Evolutionary conservation across 2,329 filamentous ascomycete genomes (phyloP).

Genomic region (Dothideomycetes sp.): DNA sequence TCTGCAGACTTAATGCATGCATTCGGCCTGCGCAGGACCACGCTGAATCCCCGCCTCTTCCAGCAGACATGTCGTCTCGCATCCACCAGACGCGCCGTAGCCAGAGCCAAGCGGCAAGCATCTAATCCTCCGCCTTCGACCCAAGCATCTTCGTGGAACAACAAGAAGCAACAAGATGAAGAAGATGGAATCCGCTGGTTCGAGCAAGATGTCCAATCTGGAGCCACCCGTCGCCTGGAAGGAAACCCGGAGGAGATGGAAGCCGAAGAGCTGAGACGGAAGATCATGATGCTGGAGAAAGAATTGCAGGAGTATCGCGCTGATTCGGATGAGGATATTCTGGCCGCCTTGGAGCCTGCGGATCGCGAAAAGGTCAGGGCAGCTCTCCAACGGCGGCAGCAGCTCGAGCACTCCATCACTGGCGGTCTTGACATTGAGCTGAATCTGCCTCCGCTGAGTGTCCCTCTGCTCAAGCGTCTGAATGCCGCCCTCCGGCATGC

Average conservation of each 20-base stretch:
- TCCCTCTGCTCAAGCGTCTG: constrained; percentile 14
- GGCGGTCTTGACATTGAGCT: constrained; percentile 13
- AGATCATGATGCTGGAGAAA: constrained; percentile 16
- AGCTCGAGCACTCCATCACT: constrained; percentile 1
- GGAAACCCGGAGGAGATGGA: constrained; percentile 17
- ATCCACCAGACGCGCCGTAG: constrained; percentile 9
- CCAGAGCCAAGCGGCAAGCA: neutral
- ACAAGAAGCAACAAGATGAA: constrained; percentile 7
- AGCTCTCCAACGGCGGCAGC: constrained; percentile 10
- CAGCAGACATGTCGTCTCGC: constrained; percentile 17
- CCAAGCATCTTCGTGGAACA: neutral
- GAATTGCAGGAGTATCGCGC: constrained; percentile 15
- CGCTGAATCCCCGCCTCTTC: constrained; percentile 15
- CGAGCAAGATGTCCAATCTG: constrained; percentile 17
- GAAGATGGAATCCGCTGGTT: constrained; percentile 15
- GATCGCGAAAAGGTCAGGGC: constrained; percentile 14
- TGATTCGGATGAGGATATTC: constrained; percentile 14
- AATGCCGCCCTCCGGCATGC: constrained; percentile 12
- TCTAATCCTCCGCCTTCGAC: neutral
- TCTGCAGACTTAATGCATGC: constrained; percentile 14
- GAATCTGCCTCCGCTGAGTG: constrained; percentile 8
- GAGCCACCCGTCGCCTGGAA: constrained; percentile 12
- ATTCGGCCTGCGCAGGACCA: constrained; percentile 13
- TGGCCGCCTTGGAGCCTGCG: constrained; percentile 13
- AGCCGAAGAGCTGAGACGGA: constrained; percentile 14